Percentiles rank a stretch among this genome's conserved stretches.
Conservation (phyloP, 139 green algal species). For the Desmodesmus armatus region DNA sequence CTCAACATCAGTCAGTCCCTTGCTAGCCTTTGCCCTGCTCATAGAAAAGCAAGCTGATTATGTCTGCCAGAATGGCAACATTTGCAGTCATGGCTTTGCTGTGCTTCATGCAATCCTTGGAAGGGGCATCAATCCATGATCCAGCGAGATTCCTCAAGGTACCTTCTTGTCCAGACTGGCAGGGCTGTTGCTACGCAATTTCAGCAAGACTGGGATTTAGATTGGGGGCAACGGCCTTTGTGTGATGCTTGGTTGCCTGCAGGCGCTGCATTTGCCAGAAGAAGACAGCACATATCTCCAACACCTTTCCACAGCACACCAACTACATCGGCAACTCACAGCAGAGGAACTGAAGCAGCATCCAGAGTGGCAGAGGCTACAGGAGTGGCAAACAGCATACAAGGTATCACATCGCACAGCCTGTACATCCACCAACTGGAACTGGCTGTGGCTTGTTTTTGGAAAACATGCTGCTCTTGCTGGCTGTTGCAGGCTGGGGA, state of each 20-base stretch:
- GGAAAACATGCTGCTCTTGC: not conserved
- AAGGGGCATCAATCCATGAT: too few relatives aligned
- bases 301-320: not conserved
- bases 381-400: not conserved
- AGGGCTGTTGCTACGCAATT: too few relatives aligned
- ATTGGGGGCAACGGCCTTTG: not conserved
- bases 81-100: too few relatives aligned
- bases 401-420: not conserved
- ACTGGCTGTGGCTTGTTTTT: not conserved
- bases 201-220: too few relatives aligned
- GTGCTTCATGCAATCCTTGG: too few relatives aligned
- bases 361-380: conserved; percentile 5
- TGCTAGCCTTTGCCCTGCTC: too few relatives aligned
- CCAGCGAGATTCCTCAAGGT: too few relatives aligned
- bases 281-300: not conserved
- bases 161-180: too few relatives aligned
- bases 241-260: not conserved
- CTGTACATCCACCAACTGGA: too few relatives aligned
- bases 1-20: too few relatives aligned
- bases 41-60: too few relatives aligned
- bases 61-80: too few relatives aligned
- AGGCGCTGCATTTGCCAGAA: not conserved
- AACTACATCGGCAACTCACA: not conserved
- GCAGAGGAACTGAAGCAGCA: conserved; percentile 10
- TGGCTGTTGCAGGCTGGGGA: conserved; percentile 30